phyloP scores from a whole-genome alignment of 2,329 filamentous ascomycete species.

The Fusarium equiseti region DNA sequence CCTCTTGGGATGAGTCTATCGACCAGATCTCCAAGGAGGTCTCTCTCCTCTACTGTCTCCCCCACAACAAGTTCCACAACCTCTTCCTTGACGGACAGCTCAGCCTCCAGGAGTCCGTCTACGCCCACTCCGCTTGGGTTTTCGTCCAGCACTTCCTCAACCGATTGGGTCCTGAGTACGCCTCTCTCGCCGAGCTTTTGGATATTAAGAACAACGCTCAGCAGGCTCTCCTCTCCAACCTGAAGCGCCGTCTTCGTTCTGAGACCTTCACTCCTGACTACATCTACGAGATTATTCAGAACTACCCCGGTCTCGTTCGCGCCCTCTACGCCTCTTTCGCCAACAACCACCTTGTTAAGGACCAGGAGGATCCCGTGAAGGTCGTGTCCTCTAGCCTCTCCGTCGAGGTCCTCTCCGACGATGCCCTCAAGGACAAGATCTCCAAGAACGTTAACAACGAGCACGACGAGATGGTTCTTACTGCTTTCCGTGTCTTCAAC shows the following conservation, averaged over 20 bases:
- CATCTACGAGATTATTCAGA: slow-evolving; percentile 95
- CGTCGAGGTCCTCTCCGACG: slow-evolving; percentile 79
- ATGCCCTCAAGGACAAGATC: slow-evolving; percentile 80
- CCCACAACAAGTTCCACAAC: slow-evolving; percentile 94
- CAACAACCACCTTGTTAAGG: slow-evolving; percentile 77
- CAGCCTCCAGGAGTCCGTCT: slow-evolving; percentile 96
- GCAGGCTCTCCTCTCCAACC: slow-evolving; percentile 87
- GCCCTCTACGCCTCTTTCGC: slow-evolving; percentile 93
- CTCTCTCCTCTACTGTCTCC: slow-evolving; percentile 95
- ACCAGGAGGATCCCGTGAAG: slow-evolving; percentile 63
- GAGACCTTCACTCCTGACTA: slow-evolving; percentile 99
- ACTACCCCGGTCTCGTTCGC: slow-evolving; percentile 88
- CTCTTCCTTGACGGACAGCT: slow-evolving; percentile 88
- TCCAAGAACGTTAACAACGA: slow-evolving; percentile 87
- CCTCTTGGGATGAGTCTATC: slow-evolving; percentile 86
- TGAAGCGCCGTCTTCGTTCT: slow-evolving; percentile 93
- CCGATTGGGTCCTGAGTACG: slow-evolving; percentile 91
- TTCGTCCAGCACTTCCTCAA: slow-evolving; percentile 99
- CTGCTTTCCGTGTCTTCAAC: slow-evolving; percentile 96
- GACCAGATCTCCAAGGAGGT: slow-evolving; percentile 99
- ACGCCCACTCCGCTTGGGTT: slow-evolving; percentile 97
- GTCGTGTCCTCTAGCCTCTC: slow-evolving; percentile 67
- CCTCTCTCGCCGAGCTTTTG: slow-evolving; percentile 83
- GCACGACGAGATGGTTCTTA: slow-evolving; percentile 98
- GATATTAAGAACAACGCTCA: slow-evolving; percentile 86